phyloP scores from a whole-genome alignment of 2,329 filamentous ascomycete species.

The Amphichorda felina region DNA sequence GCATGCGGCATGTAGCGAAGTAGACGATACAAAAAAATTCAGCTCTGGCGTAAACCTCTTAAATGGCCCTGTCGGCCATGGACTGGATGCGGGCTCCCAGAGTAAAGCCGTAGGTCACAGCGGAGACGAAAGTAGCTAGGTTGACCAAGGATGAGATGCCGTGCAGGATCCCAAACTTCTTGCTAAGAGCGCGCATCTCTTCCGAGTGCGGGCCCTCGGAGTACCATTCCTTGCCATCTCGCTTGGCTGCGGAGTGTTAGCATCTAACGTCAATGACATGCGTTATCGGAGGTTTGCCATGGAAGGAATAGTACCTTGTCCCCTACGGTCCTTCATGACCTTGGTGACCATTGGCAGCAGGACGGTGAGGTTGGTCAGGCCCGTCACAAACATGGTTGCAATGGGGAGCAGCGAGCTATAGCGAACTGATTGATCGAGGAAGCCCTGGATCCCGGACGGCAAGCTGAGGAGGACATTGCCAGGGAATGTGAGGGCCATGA shows the following conservation, averaged over 20 bases:
- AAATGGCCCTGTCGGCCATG: slow-evolving; percentile 8
- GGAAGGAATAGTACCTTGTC: slow-evolving; percentile 55
- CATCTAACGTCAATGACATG: not conserved
- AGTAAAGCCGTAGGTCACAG: slow-evolving; percentile 66
- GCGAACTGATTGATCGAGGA: slow-evolving; percentile 48
- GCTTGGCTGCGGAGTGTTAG: slow-evolving; percentile 45
- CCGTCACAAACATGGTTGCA: slow-evolving; percentile 56
- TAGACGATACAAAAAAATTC: too few species aligned
- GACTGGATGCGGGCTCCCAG: slow-evolving; percentile 52
- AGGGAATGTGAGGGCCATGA: slow-evolving; percentile 72
- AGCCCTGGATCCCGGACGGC: slow-evolving; percentile 35
- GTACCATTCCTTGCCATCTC: slow-evolving; percentile 80
- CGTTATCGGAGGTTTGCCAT: not conserved
- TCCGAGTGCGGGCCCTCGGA: slow-evolving; percentile 68
- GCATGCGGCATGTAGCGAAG: too few species aligned
- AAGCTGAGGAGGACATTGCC: slow-evolving; percentile 39
- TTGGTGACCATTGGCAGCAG: slow-evolving; percentile 66
- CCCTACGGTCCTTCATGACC: slow-evolving; percentile 63
- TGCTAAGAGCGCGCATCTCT: slow-evolving; percentile 75
- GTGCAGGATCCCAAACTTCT: slow-evolving; percentile 67
- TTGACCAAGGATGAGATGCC: slow-evolving; percentile 74
- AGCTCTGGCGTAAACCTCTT: too few species aligned
- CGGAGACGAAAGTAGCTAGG: slow-evolving; percentile 55
- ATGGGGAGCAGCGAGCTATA: slow-evolving; percentile 58
- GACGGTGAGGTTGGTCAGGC: slow-evolving; percentile 56